These are phyloP conservation scores for Biscogniauxia marginata DNA, from an alignment of 2,329 filamentous ascomycete genomes.

Conservation along the genomic window DNA sequence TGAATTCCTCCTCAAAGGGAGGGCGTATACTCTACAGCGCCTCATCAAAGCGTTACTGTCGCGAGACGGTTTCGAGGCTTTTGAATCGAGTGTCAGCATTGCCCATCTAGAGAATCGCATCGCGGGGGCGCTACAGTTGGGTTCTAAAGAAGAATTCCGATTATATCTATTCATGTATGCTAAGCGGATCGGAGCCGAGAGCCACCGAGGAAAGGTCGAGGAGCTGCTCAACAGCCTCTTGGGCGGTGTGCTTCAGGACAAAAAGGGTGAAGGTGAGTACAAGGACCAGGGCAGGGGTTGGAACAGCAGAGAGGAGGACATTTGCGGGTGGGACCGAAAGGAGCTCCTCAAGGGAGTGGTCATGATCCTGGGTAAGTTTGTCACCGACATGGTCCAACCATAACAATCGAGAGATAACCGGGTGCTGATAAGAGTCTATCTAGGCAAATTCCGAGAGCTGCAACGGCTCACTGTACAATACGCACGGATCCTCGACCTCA, in stretches of 20 bases:
- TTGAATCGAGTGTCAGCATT: constrained; percentile 88
- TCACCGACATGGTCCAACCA: background rate
- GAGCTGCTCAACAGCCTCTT: constrained; percentile 82
- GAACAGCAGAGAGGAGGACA: constrained; percentile 65
- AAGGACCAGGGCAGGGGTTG: constrained; percentile 54
- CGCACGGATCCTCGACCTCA: constrained; percentile 73
- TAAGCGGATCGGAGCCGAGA: constrained; percentile 89
- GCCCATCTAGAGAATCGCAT: constrained; percentile 94
- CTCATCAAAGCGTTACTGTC: constrained; percentile 87
- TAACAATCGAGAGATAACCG: background rate
- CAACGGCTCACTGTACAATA: constrained; percentile 95
- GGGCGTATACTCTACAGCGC: constrained; percentile 86
- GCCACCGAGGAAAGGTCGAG: constrained; percentile 83
- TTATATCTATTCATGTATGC: constrained; percentile 98
- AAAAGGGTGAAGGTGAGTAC: constrained; percentile 43
- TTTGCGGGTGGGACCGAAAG: constrained; percentile 89
- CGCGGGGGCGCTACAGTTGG: constrained; percentile 80
- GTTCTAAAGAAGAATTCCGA: constrained; percentile 87
- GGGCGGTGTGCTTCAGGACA: constrained; percentile 66
- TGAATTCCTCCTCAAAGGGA: constrained; percentile 85
- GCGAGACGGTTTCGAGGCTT: constrained; percentile 85
- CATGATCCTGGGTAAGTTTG: constrained; percentile 77
- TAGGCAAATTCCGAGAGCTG: constrained; percentile 92
- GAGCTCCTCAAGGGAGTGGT: constrained; percentile 89
- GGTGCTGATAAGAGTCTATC: constrained; percentile 26